Conservation (phyloP, 768 basidiomycete species). For the Tulasnella sp. region DNA sequence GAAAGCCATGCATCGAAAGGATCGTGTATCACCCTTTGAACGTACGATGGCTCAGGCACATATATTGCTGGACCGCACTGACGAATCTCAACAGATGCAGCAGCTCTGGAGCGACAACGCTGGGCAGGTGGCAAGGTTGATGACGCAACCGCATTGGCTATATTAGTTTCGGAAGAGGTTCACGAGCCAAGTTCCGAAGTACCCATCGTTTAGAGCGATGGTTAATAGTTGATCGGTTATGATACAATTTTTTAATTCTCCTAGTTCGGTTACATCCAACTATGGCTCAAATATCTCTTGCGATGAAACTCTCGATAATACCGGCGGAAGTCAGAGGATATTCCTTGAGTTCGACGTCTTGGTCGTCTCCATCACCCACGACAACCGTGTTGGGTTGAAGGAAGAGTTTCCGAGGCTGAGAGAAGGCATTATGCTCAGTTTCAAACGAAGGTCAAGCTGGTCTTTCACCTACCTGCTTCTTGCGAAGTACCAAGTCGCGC, state of each 20-base stretch:
- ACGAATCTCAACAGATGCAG: constrained; percentile 19
- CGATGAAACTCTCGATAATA: constrained; percentile 77
- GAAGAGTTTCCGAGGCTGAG: constrained; percentile 77
- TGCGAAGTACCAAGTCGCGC: constrained; percentile 69
- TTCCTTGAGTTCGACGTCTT: constrained; percentile 69
- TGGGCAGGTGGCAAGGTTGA: constrained; percentile 23
- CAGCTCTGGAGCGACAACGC: background rate
- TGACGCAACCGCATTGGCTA: constrained; percentile 20
- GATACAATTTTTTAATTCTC: constrained; percentile 12
- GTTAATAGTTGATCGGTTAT: background rate
- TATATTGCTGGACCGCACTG: background rate
- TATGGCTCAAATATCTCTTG: constrained; percentile 53
- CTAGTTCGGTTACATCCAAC: constrained; percentile 14
- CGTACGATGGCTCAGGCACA: constrained; percentile 11
- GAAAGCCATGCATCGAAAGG: constrained; percentile 64
- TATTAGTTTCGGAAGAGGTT: constrained; percentile 24
- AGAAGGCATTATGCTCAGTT: background rate
- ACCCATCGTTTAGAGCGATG: constrained; percentile 17
- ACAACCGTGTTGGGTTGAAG: constrained; percentile 75
- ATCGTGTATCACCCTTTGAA: constrained; percentile 68
- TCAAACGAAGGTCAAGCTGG: constrained; percentile 26
- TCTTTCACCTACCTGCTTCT: constrained; percentile 59
- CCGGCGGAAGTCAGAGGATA: constrained; percentile 71
- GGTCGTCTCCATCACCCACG: constrained; percentile 39
- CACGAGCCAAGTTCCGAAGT: background rate